Conservation (phyloP, 108 stramenopile genomes). For the Heterococcus sp. region DNA sequence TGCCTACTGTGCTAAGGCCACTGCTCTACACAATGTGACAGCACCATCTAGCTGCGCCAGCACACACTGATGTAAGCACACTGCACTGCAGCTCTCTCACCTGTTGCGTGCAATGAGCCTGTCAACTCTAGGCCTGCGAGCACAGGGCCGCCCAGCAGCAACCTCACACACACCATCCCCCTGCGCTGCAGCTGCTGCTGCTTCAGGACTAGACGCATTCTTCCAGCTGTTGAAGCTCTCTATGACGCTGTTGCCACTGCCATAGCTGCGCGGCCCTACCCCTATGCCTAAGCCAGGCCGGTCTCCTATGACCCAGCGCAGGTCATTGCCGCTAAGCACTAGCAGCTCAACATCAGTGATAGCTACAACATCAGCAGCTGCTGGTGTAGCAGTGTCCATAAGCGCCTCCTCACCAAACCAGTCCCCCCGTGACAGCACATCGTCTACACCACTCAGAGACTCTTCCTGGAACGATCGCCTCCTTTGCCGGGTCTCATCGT, state of each 20-base stretch:
- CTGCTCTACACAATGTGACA: too few relatives aligned
- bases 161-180: neutral
- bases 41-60: too few relatives aligned
- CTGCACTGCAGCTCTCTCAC: too few relatives aligned
- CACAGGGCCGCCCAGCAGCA: neutral
- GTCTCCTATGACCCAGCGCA: neutral
- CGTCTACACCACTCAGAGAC: neutral
- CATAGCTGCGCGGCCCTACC: neutral
- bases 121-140: neutral
- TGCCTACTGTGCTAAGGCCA: too few relatives aligned
- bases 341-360: slow-evolving; percentile 1
- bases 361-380: neutral
- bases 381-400: neutral
- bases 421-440: slow-evolving; percentile 10
- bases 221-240: neutral
- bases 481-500: too few relatives aligned
- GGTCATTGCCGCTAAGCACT: neutral
- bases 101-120: neutral
- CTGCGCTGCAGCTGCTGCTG: neutral
- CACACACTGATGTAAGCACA: too few relatives aligned
- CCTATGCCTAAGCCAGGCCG: neutral
- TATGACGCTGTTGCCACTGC: neutral
- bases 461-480: neutral
- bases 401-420: slow-evolving; percentile 32
- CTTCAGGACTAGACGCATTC: neutral